Percentiles rank a stretch among this genome's conserved stretches.
phyloP scores from a whole-genome alignment of 306 rosid genomes.

The Ammopiptanthus mongolicus region DNA sequence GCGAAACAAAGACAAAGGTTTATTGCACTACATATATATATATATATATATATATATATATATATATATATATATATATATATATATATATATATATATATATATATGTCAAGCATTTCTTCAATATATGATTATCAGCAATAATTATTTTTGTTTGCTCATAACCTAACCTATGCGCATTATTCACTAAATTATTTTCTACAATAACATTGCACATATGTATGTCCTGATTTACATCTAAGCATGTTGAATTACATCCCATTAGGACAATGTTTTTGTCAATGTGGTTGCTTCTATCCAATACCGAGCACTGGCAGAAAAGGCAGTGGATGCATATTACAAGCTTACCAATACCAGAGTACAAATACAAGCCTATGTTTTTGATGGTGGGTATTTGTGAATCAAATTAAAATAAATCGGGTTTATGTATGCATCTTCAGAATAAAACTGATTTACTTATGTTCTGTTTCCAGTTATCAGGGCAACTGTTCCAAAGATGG shows the following conservation, averaged over 20 bases:
- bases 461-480: conserved; percentile 48
- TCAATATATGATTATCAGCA: not conserved
- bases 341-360: conserved; percentile 65
- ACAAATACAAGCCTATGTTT: conserved; percentile 83
- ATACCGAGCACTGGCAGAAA: conserved; percentile 68
- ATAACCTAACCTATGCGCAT: not conserved
- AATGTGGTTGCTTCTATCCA: conserved; percentile 85
- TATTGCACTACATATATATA: not conserved
- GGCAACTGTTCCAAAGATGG: conserved; percentile 80
- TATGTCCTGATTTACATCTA: not conserved
- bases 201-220: too few relatives aligned
- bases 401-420: not conserved
- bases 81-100: too few relatives aligned
- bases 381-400: conserved; percentile 49
- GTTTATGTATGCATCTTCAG: not conserved
- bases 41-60: too few relatives aligned
- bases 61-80: too few relatives aligned
- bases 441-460: not conserved
- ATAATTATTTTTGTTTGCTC: not conserved
- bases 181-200: not conserved
- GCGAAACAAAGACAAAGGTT: conserved; percentile 89
- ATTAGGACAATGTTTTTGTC: conserved; percentile 76
- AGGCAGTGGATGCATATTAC: conserved; percentile 76
- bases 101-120: not conserved
- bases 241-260: not conserved